Evolutionary conservation across 176 grass and related monocot species (phyloP).

Genomic region (Rhynchospora breviuscula): DNA sequence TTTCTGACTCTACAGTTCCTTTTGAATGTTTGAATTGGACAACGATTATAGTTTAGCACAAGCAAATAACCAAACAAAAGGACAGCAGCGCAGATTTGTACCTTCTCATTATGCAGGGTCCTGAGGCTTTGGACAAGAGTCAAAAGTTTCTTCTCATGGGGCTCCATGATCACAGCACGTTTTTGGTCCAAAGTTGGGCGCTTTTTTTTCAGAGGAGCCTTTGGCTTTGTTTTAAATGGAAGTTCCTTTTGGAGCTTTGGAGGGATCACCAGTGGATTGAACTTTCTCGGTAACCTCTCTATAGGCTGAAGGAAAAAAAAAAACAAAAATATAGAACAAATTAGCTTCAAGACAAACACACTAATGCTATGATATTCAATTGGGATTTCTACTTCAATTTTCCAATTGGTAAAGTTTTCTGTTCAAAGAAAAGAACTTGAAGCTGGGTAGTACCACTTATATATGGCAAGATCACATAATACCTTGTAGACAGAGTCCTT

Average conservation of each 20-base stretch:
- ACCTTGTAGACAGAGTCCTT: conserved; percentile 94
- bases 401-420: neutral
- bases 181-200: conserved; percentile 31
- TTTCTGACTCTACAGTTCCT: neutral
- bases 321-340: neutral
- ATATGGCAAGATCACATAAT: neutral
- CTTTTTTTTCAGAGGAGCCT: conserved; percentile 43
- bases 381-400: neutral
- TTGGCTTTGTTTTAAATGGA: conserved; percentile 78
- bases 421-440: neutral
- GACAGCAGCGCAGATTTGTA: neutral
- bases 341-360: conserved; percentile 2
- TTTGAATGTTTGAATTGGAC: neutral
- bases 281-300: conserved; percentile 74
- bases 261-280: conserved; percentile 74
- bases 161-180: conserved; percentile 65
- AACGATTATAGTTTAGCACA: neutral
- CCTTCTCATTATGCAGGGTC: conserved; percentile 76
- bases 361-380: conserved; percentile 7
- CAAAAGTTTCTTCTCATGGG: conserved; percentile 39
- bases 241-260: conserved; percentile 65
- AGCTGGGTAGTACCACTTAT: neutral
- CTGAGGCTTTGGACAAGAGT: conserved; percentile 55
- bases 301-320: conserved; percentile 45
- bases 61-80: too few relatives aligned